These are phyloP conservation scores for Barnettozyma populi DNA, from an alignment of 805 yeast species.

Conservation along the genomic window DNA sequence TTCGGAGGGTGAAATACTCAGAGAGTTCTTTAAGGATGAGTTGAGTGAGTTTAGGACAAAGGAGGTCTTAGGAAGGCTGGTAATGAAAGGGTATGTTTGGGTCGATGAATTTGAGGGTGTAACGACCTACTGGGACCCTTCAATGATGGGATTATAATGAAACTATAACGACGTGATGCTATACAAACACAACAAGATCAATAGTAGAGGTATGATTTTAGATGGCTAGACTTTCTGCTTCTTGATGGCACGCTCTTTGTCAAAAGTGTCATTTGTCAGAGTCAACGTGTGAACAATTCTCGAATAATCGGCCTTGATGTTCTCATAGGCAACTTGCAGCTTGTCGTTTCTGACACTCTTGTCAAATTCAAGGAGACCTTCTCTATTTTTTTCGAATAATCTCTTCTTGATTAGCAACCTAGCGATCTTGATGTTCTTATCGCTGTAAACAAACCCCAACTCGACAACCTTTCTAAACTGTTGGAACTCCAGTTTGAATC, in stretches of 20 bases:
- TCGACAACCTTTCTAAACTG: conserved; percentile 78
- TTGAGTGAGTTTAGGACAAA: conserved; percentile 1
- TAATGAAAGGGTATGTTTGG: conserved; percentile 12
- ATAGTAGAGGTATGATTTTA: neutral
- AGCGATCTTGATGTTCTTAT: conserved; percentile 29
- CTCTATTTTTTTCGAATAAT: conserved; percentile 72
- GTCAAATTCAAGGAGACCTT: conserved; percentile 65
- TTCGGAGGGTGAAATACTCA: neutral
- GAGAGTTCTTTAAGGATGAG: conserved; percentile 1
- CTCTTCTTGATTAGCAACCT: conserved; percentile 69
- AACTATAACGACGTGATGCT: neutral
- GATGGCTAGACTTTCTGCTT: conserved; percentile 11
- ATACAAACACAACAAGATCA: no score
- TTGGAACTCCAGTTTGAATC: conserved; percentile 62
- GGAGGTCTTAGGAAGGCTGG: conserved; percentile 4
- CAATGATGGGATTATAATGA: conserved; percentile 4
- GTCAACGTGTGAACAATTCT: conserved; percentile 36
- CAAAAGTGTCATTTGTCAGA: conserved; percentile 9
- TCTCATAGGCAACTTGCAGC: conserved; percentile 66
- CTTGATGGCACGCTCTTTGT: conserved; percentile 11
- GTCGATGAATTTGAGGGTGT: conserved; percentile 6
- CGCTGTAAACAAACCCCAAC: conserved; percentile 49
- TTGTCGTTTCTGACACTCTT: conserved; percentile 60
- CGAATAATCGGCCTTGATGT: conserved; percentile 65
- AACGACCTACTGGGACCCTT: conserved; percentile 10